A percentile compares a stretch with the other conserved stretches of the same genome.
These are phyloP conservation scores for Dioscorea dumetorum DNA, from an alignment of 106 monocot genomes.

Conservation along the genomic window DNA sequence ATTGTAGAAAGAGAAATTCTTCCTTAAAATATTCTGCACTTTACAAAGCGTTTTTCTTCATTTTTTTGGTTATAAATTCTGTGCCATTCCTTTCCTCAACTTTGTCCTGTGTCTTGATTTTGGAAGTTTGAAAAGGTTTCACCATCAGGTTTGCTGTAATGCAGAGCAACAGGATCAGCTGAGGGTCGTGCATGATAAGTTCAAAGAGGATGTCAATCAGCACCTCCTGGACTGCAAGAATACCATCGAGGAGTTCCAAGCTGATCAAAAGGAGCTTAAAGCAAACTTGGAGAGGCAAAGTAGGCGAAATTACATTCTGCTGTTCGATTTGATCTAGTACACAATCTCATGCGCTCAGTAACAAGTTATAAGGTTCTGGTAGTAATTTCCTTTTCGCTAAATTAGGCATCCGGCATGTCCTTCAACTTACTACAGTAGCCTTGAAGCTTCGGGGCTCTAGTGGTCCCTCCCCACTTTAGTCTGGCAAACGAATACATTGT, in stretches of 20 bases:
- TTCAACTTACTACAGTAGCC: not conserved
- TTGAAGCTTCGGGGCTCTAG: not conserved
- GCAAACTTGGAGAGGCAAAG: slow-evolving; percentile 63
- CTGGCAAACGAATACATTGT: too few relatives aligned
- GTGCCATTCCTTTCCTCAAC: not conserved
- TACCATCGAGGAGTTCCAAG: slow-evolving; percentile 62
- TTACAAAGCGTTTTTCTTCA: not conserved
- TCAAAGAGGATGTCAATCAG: slow-evolving; percentile 69
- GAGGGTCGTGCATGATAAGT: slow-evolving; percentile 62
- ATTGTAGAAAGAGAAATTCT: too few relatives aligned
- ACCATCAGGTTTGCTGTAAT: not conserved
- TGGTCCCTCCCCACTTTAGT: not conserved
- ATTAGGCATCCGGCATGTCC: not conserved
- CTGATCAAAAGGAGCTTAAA: slow-evolving; percentile 58
- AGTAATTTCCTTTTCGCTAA: not conserved
- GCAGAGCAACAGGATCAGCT: slow-evolving; percentile 68
- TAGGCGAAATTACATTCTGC: slow-evolving; percentile 19
- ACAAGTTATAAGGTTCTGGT: not conserved
- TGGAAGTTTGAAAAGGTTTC: not conserved
- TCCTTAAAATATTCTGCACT: not conserved
- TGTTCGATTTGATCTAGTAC: not conserved
- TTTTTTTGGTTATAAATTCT: not conserved
- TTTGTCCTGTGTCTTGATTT: not conserved
- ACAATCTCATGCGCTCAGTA: not conserved
- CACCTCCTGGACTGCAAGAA: slow-evolving; percentile 50